A percentile compares a stretch with the other conserved stretches of the same genome.
Evolutionary conservation across 2,329 filamentous ascomycete genomes (phyloP).

Genomic region (Coleophoma eucalyptorum): DNA sequence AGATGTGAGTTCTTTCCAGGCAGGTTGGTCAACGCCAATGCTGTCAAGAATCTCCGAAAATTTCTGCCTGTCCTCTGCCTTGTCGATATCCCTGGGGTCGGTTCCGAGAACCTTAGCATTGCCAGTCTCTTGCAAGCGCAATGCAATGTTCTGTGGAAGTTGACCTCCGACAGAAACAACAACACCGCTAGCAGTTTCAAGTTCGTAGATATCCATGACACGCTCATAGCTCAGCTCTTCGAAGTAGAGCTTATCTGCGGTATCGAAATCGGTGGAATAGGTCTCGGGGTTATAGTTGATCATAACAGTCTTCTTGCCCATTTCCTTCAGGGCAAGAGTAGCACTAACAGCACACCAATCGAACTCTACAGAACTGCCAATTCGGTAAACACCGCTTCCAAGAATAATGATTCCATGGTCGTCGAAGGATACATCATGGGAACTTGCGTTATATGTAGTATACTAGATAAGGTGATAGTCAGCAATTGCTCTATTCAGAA

Average conservation of each 20-base stretch:
- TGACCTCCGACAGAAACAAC: constrained; percentile 96
- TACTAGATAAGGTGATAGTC: too few relatives aligned
- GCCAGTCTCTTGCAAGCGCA: constrained; percentile 87
- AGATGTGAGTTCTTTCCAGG: constrained; percentile 95
- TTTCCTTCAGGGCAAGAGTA: constrained; percentile 74
- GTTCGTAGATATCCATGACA: constrained; percentile 98
- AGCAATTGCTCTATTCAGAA: too few relatives aligned
- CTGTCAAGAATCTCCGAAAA: constrained; percentile 97
- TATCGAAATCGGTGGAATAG: constrained; percentile 78
- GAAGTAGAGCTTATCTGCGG: constrained; percentile 90
- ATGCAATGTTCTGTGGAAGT: constrained; percentile 94
- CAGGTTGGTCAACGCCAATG: constrained; percentile 94
- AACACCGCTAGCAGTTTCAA: constrained; percentile 79
- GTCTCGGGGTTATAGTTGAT: constrained; percentile 74
- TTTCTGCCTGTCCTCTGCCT: constrained; percentile 96
- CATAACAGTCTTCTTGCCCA: constrained; percentile 97
- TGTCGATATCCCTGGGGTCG: constrained; percentile 91
- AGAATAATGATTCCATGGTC: constrained; percentile 88
- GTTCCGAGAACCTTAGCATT: constrained; percentile 90
- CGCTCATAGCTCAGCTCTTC: constrained; percentile 96
- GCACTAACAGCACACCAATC: constrained; percentile 97
- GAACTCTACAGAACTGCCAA: constrained; percentile 96
- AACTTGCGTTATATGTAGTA: constrained; percentile 94
- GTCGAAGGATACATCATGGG: constrained; percentile 90
- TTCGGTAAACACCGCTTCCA: constrained; percentile 94